phyloP scores from a whole-genome alignment of 2,329 filamentous ascomycete species.

The Corinectria fuckeliana region DNA sequence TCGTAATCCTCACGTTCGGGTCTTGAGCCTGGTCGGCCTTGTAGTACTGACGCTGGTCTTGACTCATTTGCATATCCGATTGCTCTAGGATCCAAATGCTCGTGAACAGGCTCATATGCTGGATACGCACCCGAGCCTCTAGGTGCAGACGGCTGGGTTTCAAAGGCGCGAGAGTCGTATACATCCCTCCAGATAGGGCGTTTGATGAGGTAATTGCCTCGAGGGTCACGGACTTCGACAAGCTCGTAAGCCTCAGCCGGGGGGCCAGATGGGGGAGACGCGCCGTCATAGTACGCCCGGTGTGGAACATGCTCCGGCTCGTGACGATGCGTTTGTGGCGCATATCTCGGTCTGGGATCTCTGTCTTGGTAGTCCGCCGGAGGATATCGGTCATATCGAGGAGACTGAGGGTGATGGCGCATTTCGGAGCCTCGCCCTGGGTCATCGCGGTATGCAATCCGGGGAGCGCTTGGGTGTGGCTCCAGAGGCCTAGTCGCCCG shows the following conservation, averaged over 20 bases:
- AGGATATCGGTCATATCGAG: conserved; percentile 19
- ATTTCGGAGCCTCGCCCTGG: conserved; percentile 9
- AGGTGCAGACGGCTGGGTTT: conserved; percentile 18
- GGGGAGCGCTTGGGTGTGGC: conserved; percentile 17
- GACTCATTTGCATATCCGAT: conserved; percentile 8
- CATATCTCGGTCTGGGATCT: conserved; percentile 15
- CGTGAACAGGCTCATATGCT: conserved; percentile 11
- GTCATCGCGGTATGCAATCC: conserved; percentile 13
- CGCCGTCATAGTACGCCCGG: conserved; percentile 19
- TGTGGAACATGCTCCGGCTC: conserved; percentile 9
- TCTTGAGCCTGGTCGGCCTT: background rate
- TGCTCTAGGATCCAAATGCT: background rate
- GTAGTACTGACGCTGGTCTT: conserved; percentile 4
- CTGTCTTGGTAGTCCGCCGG: conserved; percentile 18
- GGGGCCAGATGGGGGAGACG: conserved; percentile 9
- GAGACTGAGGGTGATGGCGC: background rate
- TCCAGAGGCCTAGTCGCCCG: conserved; percentile 28
- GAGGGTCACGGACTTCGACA: conserved; percentile 52
- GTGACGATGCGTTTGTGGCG: conserved; percentile 11
- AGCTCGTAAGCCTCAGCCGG: conserved; percentile 50
- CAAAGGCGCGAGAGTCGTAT: conserved; percentile 35
- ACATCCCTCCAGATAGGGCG: conserved; percentile 46
- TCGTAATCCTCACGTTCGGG: conserved; percentile 52
- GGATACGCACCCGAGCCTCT: conserved; percentile 19
- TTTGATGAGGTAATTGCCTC: conserved; percentile 55